These are phyloP conservation scores for Cystofilobasidium capitatum DNA, from an alignment of 768 basidiomycete genomes.

Conservation along the genomic window DNA sequence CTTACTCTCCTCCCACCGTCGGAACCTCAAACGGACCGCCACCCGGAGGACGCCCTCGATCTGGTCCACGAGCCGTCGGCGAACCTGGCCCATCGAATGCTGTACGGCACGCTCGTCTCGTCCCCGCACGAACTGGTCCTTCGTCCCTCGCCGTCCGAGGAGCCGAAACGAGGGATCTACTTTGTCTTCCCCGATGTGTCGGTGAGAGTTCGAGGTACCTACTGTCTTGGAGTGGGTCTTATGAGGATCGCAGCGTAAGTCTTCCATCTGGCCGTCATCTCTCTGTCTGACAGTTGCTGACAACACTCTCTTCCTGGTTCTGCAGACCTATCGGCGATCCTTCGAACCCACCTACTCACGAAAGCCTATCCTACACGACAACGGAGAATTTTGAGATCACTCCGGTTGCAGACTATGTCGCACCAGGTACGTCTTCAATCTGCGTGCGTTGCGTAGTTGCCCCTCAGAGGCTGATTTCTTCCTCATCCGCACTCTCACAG, in stretches of 20 bases:
- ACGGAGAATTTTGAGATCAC: constrained; percentile 19
- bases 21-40: not conserved
- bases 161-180: not conserved
- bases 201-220: constrained; percentile 10
- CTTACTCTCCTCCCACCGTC: constrained; percentile 16
- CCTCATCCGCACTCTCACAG: not conserved
- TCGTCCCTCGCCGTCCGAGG: not conserved
- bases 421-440: constrained; percentile 11
- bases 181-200: constrained; percentile 28
- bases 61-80: constrained; percentile 6
- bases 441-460: not conserved
- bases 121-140: constrained; percentile 19
- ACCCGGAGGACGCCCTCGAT: not conserved
- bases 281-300: not conserved
- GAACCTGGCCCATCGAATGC: constrained; percentile 10
- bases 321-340: constrained; percentile 19
- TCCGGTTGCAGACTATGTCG: constrained; percentile 6
- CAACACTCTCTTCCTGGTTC: not conserved
- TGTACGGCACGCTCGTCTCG: constrained; percentile 26
- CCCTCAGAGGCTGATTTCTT: not conserved
- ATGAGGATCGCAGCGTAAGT: constrained; percentile 25
- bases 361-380: constrained; percentile 6
- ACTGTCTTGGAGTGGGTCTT: constrained; percentile 11
- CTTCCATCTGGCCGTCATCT: not conserved
- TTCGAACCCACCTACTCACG: constrained; percentile 13